Conservation (phyloP, 495 filamentous ascomycete species). For the Aspergillus coremiiformis region DNA sequence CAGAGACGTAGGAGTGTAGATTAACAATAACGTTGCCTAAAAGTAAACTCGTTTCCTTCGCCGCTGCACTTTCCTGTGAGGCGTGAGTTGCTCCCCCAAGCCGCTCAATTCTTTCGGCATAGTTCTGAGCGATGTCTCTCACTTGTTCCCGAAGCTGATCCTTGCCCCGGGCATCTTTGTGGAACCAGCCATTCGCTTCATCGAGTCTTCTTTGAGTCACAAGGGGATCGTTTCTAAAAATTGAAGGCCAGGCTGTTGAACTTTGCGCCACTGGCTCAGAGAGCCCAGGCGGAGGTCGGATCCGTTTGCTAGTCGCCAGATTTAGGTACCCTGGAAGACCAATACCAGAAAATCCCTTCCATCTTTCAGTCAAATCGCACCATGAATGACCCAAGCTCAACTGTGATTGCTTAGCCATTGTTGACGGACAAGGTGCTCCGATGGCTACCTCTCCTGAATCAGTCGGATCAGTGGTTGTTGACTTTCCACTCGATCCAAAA, state of each 20-base stretch:
- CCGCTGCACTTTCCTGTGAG: constrained; percentile 1
- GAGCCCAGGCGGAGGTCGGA: constrained; percentile 17
- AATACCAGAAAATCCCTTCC: not conserved
- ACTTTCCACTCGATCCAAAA: not conserved
- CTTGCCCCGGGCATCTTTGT: constrained; percentile 13
- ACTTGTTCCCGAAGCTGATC: constrained; percentile 17
- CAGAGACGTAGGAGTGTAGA: constrained; percentile 14
- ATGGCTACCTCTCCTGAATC: not conserved
- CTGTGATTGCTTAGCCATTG: not conserved
- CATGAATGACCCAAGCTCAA: not conserved
- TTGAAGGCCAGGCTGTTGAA: not conserved
- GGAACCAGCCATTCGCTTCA: constrained; percentile 24
- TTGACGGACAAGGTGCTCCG: not conserved
- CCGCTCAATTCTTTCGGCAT: constrained; percentile 7
- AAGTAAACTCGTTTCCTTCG: constrained; percentile 15
- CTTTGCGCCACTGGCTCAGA: not conserved
- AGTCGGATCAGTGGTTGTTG: not conserved
- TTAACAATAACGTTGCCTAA: constrained; percentile 20
- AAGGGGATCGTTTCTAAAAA: not conserved
- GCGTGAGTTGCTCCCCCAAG: not conserved
- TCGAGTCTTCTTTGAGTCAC: constrained; percentile 7
- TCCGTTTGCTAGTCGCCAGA: not conserved
- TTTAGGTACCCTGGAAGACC: not conserved
- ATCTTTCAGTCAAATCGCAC: not conserved
- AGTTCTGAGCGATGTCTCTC: constrained; percentile 9